Evolutionary conservation across 1,284 basidiomycete species (phyloP).

Genomic region (Sanghuangporus weigelae): DNA sequence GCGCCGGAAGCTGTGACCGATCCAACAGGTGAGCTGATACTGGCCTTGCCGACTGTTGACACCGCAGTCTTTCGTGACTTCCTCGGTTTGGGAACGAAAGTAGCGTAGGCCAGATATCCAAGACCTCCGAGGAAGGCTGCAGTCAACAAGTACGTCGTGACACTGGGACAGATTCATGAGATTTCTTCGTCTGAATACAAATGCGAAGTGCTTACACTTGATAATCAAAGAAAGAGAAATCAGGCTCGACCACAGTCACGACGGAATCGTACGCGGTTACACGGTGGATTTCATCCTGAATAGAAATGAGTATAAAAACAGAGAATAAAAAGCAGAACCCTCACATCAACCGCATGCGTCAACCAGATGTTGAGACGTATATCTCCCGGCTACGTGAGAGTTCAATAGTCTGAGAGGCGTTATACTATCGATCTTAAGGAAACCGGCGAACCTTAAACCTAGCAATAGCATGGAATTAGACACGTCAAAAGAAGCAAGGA

Average conservation of each 20-base stretch:
- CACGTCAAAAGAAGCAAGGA: not conserved
- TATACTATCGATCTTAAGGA: not conserved
- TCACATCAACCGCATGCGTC: constrained; percentile 62
- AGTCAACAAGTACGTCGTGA: constrained; percentile 75
- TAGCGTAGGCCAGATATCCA: constrained; percentile 63
- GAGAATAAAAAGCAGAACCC: constrained; percentile 19
- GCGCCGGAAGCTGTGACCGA: constrained; percentile 64
- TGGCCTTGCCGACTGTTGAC: constrained; percentile 16
- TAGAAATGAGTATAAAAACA: constrained; percentile 13
- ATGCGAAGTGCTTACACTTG: constrained; percentile 55
- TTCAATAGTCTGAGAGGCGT: not conserved
- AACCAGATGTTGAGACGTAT: constrained; percentile 76
- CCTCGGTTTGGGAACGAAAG: constrained; percentile 61
- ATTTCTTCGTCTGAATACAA: not conserved
- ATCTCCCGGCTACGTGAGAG: constrained; percentile 60
- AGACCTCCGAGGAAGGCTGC: constrained; percentile 58
- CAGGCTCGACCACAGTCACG: constrained; percentile 79
- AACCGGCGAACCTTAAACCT: constrained; percentile 55
- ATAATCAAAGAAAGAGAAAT: constrained; percentile 73
- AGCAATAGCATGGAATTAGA: constrained; percentile 21
- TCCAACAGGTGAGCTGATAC: constrained; percentile 50
- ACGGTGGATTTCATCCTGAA: constrained; percentile 51
- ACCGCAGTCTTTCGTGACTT: constrained; percentile 35
- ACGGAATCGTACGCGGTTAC: constrained; percentile 75
- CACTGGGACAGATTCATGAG: constrained; percentile 33